Evolutionary conservation across 1,139 yeast species (phyloP), one percentile per base, ranked within the genome.

Genomic region (Hansenula sp.): DNA sequence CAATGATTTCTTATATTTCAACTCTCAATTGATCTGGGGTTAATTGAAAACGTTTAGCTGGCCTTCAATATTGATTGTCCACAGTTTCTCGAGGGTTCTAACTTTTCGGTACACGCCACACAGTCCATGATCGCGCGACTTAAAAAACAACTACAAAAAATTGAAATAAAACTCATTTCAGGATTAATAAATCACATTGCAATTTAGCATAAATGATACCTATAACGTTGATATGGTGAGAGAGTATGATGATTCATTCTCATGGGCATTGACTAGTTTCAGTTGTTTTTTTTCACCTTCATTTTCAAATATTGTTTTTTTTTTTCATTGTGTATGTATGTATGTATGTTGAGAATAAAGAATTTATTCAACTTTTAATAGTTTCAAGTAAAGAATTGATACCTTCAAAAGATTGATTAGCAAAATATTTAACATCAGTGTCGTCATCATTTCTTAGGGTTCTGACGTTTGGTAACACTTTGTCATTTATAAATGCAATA

Each of bases 371-470:
- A 12, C 21, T 25, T 18, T 32, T 11, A 19, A 21, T 24, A 38
- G 16, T 33, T 24, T 41, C 47, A 12, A 48, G 30, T 18, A 48
- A 31, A 10, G 40, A 45, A 15, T 41, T 41, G 27, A 55, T 51
- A 8, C 51, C 51, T 24, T 71, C 67, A 52, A 75, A 64, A 56
- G 85, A 81, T 64, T 81, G 76, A 47, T 72, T 72, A 18, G 97
- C 91, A 67, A 83, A 93, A 67, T 76, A 93, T 61, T 91, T 79
- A 50, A 93, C 99, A 67, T 93, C 99, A 33, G 80, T 81, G 63
- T 93, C 99, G 33, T 70, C 72, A 66, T 93, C 99, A 45, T 74
- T 72, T 49, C 74, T 70, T 61, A 91, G 74, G 44, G 71, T 75
- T 55, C 83, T 80, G 59, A 93, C 75, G 40, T 77, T 72, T 37